phyloP scores from a whole-genome alignment of 129 eudicot genomes.

The Helianthus tuberosus region DNA sequence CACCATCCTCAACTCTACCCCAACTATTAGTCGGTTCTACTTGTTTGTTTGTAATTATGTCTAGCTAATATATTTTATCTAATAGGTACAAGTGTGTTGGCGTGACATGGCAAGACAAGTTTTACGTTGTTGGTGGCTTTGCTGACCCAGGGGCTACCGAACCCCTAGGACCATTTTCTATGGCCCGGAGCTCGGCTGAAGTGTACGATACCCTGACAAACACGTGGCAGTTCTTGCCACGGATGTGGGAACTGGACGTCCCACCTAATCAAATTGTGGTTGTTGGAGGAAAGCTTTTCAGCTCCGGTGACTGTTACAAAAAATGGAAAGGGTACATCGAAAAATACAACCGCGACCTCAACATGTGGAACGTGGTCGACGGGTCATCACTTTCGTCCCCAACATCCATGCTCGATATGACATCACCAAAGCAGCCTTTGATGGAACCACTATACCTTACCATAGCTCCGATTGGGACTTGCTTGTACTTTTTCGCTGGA shows the following conservation, averaged over 20 bases:
- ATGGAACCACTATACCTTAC: constrained; percentile 53
- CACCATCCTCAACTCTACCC: no score
- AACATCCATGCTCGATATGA: constrained; percentile 33
- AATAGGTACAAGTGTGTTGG: constrained; percentile 56
- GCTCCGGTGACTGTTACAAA: constrained; percentile 63
- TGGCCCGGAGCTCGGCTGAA: constrained; percentile 66
- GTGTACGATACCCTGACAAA: constrained; percentile 41
- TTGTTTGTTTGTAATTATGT: no score
- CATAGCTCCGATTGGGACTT: constrained; percentile 61
- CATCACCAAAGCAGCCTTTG: constrained; percentile 30
- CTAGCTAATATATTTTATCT: no score
- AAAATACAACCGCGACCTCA: constrained; percentile 48
- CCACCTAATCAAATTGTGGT: constrained; percentile 70
- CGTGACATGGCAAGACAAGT: constrained; percentile 56
- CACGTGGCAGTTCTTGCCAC: constrained; percentile 49
- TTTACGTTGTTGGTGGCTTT: constrained; percentile 67
- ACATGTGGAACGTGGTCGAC: constrained; percentile 57
- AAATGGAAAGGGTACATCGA: constrained; percentile 75
- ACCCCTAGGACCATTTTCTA: constrained; percentile 38
- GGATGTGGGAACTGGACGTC: constrained; percentile 75
- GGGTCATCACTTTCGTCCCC: constrained; percentile 54
- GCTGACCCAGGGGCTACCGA: constrained; percentile 34
- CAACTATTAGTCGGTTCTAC: no score
- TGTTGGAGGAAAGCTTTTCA: constrained; percentile 46
- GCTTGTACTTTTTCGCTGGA: constrained; percentile 59